A percentile compares a stretch with the other conserved stretches of the same genome.
Conservation (phyloP, 441 rosid genomes). For the Eutrema salsugineum region DNA sequence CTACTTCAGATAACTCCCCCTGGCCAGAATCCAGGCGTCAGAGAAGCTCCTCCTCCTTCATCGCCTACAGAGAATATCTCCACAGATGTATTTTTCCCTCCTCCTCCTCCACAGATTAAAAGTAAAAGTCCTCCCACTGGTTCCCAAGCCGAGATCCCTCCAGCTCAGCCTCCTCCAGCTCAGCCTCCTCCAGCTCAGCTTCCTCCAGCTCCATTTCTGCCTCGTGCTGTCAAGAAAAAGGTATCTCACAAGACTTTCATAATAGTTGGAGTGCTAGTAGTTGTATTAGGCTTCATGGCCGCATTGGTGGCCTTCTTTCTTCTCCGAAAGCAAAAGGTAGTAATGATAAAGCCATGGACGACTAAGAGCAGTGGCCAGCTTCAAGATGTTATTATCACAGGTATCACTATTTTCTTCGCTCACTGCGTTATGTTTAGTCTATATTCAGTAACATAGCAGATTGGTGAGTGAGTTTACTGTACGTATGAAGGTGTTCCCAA, state of each 20-base stretch:
- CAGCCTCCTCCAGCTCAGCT: neutral
- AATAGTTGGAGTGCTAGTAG: slow-evolving; percentile 15
- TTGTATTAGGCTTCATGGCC: slow-evolving; percentile 18
- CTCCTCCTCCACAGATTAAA: neutral
- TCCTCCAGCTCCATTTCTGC: too few species aligned
- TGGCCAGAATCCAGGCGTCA: neutral
- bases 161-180: neutral
- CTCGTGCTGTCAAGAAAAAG: too few species aligned
- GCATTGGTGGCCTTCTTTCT: slow-evolving; percentile 36
- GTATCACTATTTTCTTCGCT: slow-evolving; percentile 38
- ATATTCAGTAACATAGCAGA: neutral
- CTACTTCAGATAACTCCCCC: slow-evolving; percentile 19
- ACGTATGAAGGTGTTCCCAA: slow-evolving; percentile 75
- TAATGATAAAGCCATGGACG: slow-evolving; percentile 68
- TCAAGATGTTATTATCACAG: slow-evolving; percentile 80
- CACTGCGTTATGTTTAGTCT: neutral
- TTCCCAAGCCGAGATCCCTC: neutral
- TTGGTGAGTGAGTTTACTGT: neutral
- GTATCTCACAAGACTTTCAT: too few species aligned
- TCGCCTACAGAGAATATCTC: too few species aligned
- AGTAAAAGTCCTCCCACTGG: neutral
- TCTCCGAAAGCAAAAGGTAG: slow-evolving; percentile 50
- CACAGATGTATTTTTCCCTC: neutral
- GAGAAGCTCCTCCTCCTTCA: neutral
- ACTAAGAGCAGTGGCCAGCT: slow-evolving; percentile 79